phyloP scores from a whole-genome alignment of 164 flowering plant genomes.

The Kalanchoe fedtschenkoi region DNA sequence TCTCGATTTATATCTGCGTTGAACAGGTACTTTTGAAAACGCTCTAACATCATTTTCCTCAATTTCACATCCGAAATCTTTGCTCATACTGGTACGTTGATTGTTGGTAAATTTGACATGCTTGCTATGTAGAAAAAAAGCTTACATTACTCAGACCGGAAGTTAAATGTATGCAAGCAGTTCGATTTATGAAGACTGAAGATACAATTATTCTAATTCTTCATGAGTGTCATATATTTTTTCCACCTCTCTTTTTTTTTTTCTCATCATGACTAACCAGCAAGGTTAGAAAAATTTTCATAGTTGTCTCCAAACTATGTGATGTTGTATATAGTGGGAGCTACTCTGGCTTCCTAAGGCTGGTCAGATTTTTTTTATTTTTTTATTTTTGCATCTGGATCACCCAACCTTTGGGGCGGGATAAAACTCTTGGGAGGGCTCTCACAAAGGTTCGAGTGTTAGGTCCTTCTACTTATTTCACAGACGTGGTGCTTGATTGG shows the following conservation, averaged over 20 bases:
- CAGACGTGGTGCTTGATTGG: too few species aligned
- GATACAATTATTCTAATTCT: too few species aligned
- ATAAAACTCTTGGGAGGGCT: too few species aligned
- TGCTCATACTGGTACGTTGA: neutral
- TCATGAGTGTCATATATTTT: neutral
- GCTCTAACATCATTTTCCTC: neutral
- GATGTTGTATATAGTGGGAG: neutral
- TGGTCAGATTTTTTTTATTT: too few species aligned
- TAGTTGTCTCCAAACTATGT: neutral
- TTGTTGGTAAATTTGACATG: neutral
- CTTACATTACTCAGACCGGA: too few species aligned
- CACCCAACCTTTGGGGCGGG: too few species aligned
- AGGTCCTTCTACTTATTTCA: too few species aligned
- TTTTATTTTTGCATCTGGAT: too few species aligned
- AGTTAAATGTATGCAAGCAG: too few species aligned
- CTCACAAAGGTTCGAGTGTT: too few species aligned
- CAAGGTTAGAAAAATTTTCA: neutral
- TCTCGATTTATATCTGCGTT: neutral
- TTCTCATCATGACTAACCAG: neutral
- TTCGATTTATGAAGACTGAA: too few species aligned
- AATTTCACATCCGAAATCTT: neutral
- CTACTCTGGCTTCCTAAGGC: neutral
- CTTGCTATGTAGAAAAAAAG: neutral
- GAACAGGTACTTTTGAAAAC: neutral
- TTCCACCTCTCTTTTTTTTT: neutral